Conservation (phyloP, 805 yeast genomes). For the Cyberlindnera saturnus region DNA sequence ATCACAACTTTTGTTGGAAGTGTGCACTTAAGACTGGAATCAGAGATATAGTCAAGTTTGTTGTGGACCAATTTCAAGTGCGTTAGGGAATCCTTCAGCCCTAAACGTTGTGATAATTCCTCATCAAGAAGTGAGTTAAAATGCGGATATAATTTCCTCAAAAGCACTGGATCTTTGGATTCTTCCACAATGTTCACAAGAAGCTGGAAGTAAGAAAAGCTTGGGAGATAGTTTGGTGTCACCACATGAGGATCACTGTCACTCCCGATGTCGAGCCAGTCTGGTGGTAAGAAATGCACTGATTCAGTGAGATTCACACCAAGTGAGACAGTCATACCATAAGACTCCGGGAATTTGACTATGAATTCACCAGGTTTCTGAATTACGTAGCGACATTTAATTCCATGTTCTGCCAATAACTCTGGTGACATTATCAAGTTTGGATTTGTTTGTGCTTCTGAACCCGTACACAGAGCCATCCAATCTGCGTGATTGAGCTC, state of each 20-base stretch:
- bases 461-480: not conserved
- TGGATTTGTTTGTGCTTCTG: conserved; percentile 27
- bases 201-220: conserved; percentile 44
- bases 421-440: conserved; percentile 47
- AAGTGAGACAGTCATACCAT: conserved; percentile 43
- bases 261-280: conserved; percentile 47
- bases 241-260: conserved; percentile 48
- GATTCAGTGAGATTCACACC: conserved; percentile 55
- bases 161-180: conserved; percentile 33
- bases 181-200: conserved; percentile 38
- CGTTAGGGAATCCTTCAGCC: conserved; percentile 28
- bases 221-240: conserved; percentile 43
- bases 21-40: conserved; percentile 42
- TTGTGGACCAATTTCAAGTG: conserved; percentile 29
- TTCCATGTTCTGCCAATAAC: conserved; percentile 40
- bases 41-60: conserved; percentile 42
- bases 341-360: conserved; percentile 51
- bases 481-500: not conserved
- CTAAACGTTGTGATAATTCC: conserved; percentile 39
- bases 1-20: conserved; percentile 52
- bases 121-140: conserved; percentile 29
- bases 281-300: conserved; percentile 47
- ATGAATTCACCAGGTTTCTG: conserved; percentile 61
- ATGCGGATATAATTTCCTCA: conserved; percentile 28
- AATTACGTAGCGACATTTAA: conserved; percentile 38